Evolutionary conservation across 495 filamentous ascomycete species (phyloP).

Genomic region (Aspergillus sclerotioniger): DNA sequence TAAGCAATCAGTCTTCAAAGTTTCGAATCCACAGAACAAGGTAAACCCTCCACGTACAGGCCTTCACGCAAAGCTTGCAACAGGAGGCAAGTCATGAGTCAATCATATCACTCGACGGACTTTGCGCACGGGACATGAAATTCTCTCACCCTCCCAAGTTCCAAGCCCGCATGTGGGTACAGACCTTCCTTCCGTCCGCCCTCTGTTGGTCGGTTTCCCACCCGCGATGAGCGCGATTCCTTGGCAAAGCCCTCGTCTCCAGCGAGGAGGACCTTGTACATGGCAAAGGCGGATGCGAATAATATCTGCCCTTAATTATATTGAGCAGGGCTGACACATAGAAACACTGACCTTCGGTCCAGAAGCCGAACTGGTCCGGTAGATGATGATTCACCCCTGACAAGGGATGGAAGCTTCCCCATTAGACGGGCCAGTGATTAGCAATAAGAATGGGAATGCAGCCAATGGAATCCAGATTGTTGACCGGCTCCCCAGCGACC

Average conservation of each 20-base stretch:
- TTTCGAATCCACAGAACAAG: too few relatives aligned
- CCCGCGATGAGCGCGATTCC: constrained; percentile 9
- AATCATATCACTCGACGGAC: not conserved
- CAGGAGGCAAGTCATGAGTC: not conserved
- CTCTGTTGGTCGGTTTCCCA: not conserved
- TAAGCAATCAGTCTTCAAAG: too few relatives aligned
- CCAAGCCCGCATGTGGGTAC: not conserved
- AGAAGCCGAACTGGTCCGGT: not conserved
- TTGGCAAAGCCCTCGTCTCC: not conserved
- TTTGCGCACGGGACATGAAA: not conserved
- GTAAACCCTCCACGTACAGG: too few relatives aligned
- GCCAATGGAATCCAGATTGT: not conserved
- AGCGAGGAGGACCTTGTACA: not conserved
- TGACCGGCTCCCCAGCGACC: not conserved
- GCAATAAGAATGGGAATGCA: not conserved
- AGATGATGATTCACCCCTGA: too few relatives aligned
- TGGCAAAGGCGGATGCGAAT: not conserved
- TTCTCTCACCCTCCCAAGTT: constrained; percentile 6
- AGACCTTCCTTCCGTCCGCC: not conserved
- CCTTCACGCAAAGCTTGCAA: too few relatives aligned
- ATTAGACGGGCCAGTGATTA: not conserved
- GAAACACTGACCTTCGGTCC: not conserved
- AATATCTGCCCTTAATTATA: not conserved
- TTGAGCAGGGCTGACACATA: not conserved
- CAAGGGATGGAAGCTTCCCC: not conserved